Evolutionary conservation across 2,329 filamentous ascomycete species (phyloP), one percentile per base, ranked within the genome.

Genomic region (Thermochaetoides dissita): DNA sequence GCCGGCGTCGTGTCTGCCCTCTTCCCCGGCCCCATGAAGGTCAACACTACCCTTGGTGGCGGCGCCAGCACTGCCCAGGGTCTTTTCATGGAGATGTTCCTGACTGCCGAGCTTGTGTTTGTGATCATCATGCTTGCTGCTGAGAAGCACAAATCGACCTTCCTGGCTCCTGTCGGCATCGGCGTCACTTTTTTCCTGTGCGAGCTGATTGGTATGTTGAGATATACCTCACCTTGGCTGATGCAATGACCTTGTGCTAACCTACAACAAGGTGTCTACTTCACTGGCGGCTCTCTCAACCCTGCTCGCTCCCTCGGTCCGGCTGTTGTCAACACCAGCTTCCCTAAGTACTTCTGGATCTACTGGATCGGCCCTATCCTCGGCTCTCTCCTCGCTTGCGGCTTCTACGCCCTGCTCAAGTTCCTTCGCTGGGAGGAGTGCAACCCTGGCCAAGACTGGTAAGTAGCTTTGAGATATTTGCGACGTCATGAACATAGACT

Each of bases 71-170:
- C 66, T 36, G 63, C 61, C 0, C 72, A 74, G 48, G 74, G 74
- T 3, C 56, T 79, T 10, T 76, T 79, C 52, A 70, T 76, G 46
- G 74, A 79, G 54, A 69, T 75, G 63, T 73, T 79, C 52, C 62
- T 79, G 31, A 79, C 74, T 0, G 64, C 71, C 1, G 63, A 76
- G 52, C 62, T 79, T 10, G 67, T 78, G 8, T 69, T 79, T 44
- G 69, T 74, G 6, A 68, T 79, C 43, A 68, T 77, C 54, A 81
- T 81, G 74, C 62, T 81, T 31, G 77, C 76, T 1, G 69, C 67
- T 3, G 76, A 81, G 53, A 82, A 83, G 58, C 77, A 81, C 52
- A 73, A 72, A 48, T 72, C 71, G 6, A 83, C 78, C 0, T 82
- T 69, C 52, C 59, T 82, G 3, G 79, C 78, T 0, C 79, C 79